Evolutionary conservation across 495 filamentous ascomycete species (phyloP), one percentile per base, ranked within the genome.

Genomic region (Lineolata rhizophorae): DNA sequence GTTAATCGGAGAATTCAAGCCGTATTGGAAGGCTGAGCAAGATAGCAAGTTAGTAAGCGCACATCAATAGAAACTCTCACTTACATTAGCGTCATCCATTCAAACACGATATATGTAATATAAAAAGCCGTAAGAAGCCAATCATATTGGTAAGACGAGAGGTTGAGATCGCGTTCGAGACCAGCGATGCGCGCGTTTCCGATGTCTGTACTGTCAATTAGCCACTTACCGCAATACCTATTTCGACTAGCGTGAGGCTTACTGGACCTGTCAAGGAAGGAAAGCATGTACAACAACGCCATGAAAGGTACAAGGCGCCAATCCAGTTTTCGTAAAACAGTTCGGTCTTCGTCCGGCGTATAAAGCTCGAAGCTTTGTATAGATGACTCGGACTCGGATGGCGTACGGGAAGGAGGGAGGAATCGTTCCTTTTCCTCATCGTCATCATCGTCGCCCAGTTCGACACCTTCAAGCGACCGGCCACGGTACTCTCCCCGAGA

Each of bases 111-210:
- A 46, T 77, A 82, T 29, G 60, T 68, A 35, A 65, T 64, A 22
- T 72, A 71, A 34, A 66, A 66, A 0, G 59, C 56, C 0, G 67
- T 62, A 30, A 70, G 54, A n/a, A 67, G 55, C 65, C 65, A 70
- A 46, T 68, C 64, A 54, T 66, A 67, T 44, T 65, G 60, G 11
- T 46, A 51, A 20, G 60, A 62, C 43, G 49, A 55, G 4, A 62
- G 57, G 26, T 55, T 49, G 3, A 83, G 53, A 51, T 80, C 75
- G 2, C 61, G 52, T 29, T 65, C 57, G 31, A 83, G 56, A 20
- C 74, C 74, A 12, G 75, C 73, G 29, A 83, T 73, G 33, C 60
- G 67, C 6, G 76, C 76, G 50, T 82, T 82, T 37, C 76, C 76
- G 37, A 82, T 80, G 49, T 82, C 75, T 81, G 39, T 10, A 5